phyloP scores from a whole-genome alignment of 352 stramenopile genomes.

The Globisporangium rhizosaccharum region DNA sequence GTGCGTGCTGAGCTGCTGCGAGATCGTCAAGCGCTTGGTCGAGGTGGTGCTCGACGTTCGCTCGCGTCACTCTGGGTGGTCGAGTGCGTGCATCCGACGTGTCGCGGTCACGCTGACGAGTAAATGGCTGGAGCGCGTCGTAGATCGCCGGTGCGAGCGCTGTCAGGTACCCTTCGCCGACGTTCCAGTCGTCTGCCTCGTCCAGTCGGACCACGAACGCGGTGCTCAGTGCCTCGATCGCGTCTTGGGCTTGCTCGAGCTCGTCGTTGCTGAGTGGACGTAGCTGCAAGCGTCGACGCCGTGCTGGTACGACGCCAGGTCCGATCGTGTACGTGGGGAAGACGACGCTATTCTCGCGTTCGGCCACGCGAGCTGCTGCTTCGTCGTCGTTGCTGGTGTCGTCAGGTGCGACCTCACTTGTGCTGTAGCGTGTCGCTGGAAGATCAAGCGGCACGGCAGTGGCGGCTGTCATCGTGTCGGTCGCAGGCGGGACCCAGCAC shows the following conservation, averaged over 20 bases:
- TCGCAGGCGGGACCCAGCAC: not conserved
- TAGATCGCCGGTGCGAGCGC: no score
- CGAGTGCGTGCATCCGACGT: no score
- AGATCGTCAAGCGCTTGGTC: not conserved
- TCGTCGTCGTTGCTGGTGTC: not conserved
- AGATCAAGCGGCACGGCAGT: no score
- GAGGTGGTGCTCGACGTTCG: no score
- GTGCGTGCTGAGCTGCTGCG: no score
- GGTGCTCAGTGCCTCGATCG: not conserved
- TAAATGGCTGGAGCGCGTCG: no score
- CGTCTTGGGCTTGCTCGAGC: not conserved
- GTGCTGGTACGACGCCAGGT: not conserved
- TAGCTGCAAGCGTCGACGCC: not conserved
- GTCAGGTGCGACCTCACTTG: no score
- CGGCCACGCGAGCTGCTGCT: not conserved
- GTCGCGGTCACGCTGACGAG: no score
- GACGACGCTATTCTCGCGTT: constrained; percentile 3
- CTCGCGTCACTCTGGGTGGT: not conserved
- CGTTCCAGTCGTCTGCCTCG: no score
- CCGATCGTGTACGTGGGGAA: constrained; percentile 5
- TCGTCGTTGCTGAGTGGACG: not conserved
- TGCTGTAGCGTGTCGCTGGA: no score
- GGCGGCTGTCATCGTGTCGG: no score
- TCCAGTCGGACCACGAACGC: no score
- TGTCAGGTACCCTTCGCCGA: not conserved